Conservation (phyloP, 768 basidiomycete genomes). For the Antrodiella citrinella region DNA sequence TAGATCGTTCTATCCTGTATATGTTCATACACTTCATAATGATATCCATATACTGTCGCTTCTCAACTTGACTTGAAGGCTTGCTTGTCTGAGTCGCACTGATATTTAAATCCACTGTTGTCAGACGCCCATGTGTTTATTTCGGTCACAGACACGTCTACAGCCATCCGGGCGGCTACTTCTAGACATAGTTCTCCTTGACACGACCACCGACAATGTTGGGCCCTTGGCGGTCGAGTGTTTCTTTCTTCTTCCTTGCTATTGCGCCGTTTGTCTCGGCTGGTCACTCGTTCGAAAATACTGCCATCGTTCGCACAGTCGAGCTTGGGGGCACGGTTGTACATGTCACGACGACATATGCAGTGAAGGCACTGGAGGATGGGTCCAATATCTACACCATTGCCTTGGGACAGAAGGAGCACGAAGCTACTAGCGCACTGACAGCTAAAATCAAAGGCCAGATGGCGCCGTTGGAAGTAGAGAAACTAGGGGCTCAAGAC, state of each 20-base stretch:
- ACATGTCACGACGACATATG: constrained; percentile 84
- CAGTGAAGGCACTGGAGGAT: constrained; percentile 63
- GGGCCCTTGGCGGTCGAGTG: constrained; percentile 34
- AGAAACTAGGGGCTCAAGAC: constrained; percentile 37
- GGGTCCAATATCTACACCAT: constrained; percentile 59
- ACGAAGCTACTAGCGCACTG: constrained; percentile 63
- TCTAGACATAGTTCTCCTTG: not conserved
- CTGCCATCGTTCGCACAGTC: constrained; percentile 78
- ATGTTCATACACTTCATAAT: not conserved
- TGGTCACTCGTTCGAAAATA: constrained; percentile 70
- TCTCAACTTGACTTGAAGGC: no score
- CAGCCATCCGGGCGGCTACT: constrained; percentile 9
- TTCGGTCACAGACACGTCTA: constrained; percentile 12
- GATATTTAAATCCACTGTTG: not conserved
- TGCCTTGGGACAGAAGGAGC: constrained; percentile 56
- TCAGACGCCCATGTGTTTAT: constrained; percentile 9
- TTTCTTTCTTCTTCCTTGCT: constrained; percentile 39
- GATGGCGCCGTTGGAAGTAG: constrained; percentile 39
- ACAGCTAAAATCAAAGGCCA: constrained; percentile 78
- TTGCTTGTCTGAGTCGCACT: not conserved
- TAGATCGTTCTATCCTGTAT: constrained; percentile 28
- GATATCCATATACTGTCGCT: no score
- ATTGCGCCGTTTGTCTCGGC: constrained; percentile 33
- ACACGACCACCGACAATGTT: constrained; percentile 32
- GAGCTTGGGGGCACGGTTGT: constrained; percentile 88